Evolutionary conservation across 805 yeast species (phyloP), one percentile per base, ranked within the genome.

Genomic region (Candida germanica): DNA sequence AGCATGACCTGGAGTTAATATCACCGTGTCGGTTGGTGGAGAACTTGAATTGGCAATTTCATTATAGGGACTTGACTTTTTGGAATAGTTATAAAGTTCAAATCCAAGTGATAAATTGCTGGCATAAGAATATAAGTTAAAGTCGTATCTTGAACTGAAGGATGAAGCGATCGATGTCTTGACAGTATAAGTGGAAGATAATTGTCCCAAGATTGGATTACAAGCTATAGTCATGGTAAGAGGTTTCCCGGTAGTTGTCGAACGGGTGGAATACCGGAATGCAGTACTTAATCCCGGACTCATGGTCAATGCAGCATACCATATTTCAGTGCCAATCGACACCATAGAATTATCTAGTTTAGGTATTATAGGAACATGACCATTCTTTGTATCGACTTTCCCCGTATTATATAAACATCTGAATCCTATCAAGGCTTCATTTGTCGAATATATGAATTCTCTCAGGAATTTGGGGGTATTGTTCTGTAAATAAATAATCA

Each of bases 241-340:
- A 0, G 98, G 98, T 44, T 87, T 83, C 3, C 94, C 95, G 0
- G 95, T 84, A 28, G 85, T 77, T 0, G 93, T 79, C 0, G 96
- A 79, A 43, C 86, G 81, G 0, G 96, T 86, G 1, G 91, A 75
- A 56, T 93, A 91, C 29, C 97, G 64, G 31, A 87, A 56, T 0
- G 95, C 91, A 1, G 94, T 77, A 0, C 96, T 86, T 13, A 89
- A 55, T 0, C 97, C 98, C 0, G 97, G 97, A 40, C 91, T 81
- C 73, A 87, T 82, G 30, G 85, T 82, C 29, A 73, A 58, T 0
- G 87, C 77, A 1, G 95, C 95, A 48, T 83, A 84, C 91, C 96
- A 93, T 3, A 87, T 45, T 60, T 93, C 98, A 7, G 83, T 76
- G 1, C 98, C 98, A 0, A 86, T 47, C 0, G 88, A 79, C 1